A percentile compares a stretch with the other conserved stretches of the same genome.
phyloP scores from a whole-genome alignment of 345 rosid genomes.

The Trapa incisa region DNA sequence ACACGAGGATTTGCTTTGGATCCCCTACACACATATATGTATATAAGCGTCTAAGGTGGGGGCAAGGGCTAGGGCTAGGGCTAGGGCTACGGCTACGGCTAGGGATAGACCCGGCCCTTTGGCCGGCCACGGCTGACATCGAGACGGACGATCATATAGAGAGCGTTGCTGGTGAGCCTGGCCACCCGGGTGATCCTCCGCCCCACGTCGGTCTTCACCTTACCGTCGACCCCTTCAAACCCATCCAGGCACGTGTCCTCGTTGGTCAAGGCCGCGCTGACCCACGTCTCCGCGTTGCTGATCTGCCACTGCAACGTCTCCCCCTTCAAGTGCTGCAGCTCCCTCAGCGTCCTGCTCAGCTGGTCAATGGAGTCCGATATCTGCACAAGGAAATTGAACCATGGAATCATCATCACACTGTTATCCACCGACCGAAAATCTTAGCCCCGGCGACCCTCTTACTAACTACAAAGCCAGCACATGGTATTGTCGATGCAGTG shows the following conservation, averaged over 20 bases:
- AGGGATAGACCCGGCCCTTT: neutral
- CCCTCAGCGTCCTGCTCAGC: constrained; percentile 39
- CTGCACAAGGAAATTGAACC: constrained; percentile 7
- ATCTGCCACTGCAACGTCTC: constrained; percentile 48
- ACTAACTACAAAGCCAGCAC: no score
- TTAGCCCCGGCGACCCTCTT: no score
- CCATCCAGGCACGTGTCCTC: constrained; percentile 92
- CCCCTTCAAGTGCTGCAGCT: constrained; percentile 46
- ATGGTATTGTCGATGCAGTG: no score
- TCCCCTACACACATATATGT: no score
- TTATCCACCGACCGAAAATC: no score
- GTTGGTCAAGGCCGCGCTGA: constrained; percentile 68
- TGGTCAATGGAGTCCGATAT: constrained; percentile 57
- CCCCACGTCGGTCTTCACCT: constrained; percentile 31
- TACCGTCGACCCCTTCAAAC: constrained; percentile 32
- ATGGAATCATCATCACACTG: no score
- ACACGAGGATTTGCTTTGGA: no score
- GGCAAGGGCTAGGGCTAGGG: no score
- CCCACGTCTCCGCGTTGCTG: constrained; percentile 82
- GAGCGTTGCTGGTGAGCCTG: constrained; percentile 69
- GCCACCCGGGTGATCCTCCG: constrained; percentile 47
- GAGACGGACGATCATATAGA: constrained; percentile 63
- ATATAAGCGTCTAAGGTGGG: no score
- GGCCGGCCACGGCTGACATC: constrained; percentile 22
- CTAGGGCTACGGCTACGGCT: no score